Base-by-base conservation (phyloP, 805 yeast species). In the Kluyveromyces aestuarii region DNA sequence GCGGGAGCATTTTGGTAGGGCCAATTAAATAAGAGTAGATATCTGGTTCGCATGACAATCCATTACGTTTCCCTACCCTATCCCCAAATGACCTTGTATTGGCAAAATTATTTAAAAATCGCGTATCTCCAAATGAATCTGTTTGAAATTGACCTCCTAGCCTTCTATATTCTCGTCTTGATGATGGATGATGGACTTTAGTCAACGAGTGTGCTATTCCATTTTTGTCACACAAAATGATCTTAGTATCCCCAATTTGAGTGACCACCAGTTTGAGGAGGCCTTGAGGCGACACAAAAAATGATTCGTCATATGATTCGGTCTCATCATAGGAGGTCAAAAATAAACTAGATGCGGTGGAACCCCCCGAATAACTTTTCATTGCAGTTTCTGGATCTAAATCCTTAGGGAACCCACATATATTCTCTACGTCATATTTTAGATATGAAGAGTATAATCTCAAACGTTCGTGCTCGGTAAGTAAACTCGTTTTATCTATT, bases 31-130 rank as follows among this genome's bases (percentile, higher is more conserved):
- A 78, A 48, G 85, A 84, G 17, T 74, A 70, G 44, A 93, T 73
- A 52, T 93, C 97, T 0, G 99, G 99, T 68, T 93, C 98, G 13
- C 96, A 87, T 0, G 90, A 74, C 1, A 93, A 80, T 0, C 99
- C 99, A 62, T 80, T 77, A 37, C 82, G 74, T 65, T 93, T 93
- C 47, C 81, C 95, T 25, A 74, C 71, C 14, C 82, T 59, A 67
- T 93, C 99, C 39, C 99, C 99, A 73, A 93, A 93, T 1, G 96
- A 75, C 54, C 99, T 75, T 1, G 99, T 93, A 60, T 93, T 93
- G 19, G 97, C 96, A 61, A 81, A 83, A 53, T 81, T 76, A 37
- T 85, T 77, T 49, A 79, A 58, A 58, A 82, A 90, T 49, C 98
- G 64, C 60, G 85, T 87, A 59, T 89, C 95, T 7, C 99, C 99